Conservation (phyloP, 306 rosid genomes). For the Cucumis melo region DNA sequence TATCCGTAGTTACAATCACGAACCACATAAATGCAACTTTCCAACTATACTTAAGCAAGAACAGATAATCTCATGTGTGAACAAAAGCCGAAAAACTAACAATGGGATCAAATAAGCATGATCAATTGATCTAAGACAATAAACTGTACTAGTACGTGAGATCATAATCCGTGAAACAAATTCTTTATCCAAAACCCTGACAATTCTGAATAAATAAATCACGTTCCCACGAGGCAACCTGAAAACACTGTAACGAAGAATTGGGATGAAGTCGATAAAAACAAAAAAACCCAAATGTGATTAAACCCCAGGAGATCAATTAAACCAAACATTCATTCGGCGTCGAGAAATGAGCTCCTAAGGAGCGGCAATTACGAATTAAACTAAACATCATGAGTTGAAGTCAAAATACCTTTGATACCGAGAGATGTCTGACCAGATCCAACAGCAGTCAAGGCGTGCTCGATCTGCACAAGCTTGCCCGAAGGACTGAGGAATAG, state of each 20-base stretch:
- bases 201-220: background rate
- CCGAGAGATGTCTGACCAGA: constrained; percentile 97
- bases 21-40: background rate
- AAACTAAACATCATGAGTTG: background rate
- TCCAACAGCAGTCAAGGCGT: constrained; percentile 90
- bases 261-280: background rate
- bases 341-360: background rate
- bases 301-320: background rate
- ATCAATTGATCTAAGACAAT: background rate
- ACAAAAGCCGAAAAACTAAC: background rate
- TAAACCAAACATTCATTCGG: background rate
- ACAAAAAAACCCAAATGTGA: background rate
- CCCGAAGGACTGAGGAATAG: constrained; percentile 65
- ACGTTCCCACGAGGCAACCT: background rate
- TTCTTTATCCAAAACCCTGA: background rate
- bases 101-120: background rate
- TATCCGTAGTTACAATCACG: background rate
- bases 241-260: background rate
- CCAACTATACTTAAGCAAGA: background rate
- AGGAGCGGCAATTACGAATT: background rate
- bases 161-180: background rate
- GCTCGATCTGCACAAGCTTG: constrained; percentile 96
- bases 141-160: background rate
- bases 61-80: background rate
- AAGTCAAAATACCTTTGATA: constrained; percentile 49